phyloP scores from a whole-genome alignment of 2,329 filamentous ascomycete genomes.

The Clonostachys rhizophaga region DNA sequence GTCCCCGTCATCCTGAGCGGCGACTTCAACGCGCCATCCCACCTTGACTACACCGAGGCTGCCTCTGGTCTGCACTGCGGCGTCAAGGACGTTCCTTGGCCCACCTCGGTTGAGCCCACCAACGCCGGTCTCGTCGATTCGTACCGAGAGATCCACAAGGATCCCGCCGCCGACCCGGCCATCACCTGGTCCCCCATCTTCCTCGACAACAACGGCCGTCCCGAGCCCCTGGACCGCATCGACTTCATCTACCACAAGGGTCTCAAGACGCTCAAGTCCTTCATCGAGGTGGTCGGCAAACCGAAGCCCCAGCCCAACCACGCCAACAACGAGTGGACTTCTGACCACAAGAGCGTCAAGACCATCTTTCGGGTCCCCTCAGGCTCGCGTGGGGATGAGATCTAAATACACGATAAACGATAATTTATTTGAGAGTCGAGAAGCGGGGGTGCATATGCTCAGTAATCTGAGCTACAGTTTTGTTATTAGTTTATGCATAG shows the following conservation, averaged over 20 bases:
- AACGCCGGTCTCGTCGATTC: slow-evolving; percentile 31
- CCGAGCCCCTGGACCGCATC: slow-evolving; percentile 33
- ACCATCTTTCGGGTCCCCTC: slow-evolving; percentile 12
- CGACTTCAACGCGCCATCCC: slow-evolving; percentile 37
- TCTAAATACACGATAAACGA: too few relatives aligned
- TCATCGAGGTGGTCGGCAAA: slow-evolving; percentile 21
- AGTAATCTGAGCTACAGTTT: too few relatives aligned
- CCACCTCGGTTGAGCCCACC: slow-evolving; percentile 25
- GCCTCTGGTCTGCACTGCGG: slow-evolving; percentile 26
- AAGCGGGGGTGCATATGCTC: too few relatives aligned
- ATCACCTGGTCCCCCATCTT: slow-evolving; percentile 35
- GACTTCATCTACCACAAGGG: slow-evolving; percentile 34
- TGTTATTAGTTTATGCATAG: too few relatives aligned
- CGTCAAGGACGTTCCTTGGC: slow-evolving; percentile 25
- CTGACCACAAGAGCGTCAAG: slow-evolving; percentile 29
- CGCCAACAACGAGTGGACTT: slow-evolving; percentile 32
- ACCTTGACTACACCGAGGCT: slow-evolving; percentile 31
- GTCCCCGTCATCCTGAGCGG: slow-evolving; percentile 29
- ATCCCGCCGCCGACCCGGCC: slow-evolving; percentile 22
- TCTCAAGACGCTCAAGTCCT: slow-evolving; percentile 21
- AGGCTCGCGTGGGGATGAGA: slow-evolving; percentile 4
- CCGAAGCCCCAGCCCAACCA: slow-evolving; percentile 25
- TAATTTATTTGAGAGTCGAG: too few relatives aligned
- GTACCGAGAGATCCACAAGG: slow-evolving; percentile 26
- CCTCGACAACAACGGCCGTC: slow-evolving; percentile 18